These are phyloP conservation scores for Rugonectria rugulosa DNA, from an alignment of 2,329 filamentous ascomycete genomes.

Conservation along the genomic window DNA sequence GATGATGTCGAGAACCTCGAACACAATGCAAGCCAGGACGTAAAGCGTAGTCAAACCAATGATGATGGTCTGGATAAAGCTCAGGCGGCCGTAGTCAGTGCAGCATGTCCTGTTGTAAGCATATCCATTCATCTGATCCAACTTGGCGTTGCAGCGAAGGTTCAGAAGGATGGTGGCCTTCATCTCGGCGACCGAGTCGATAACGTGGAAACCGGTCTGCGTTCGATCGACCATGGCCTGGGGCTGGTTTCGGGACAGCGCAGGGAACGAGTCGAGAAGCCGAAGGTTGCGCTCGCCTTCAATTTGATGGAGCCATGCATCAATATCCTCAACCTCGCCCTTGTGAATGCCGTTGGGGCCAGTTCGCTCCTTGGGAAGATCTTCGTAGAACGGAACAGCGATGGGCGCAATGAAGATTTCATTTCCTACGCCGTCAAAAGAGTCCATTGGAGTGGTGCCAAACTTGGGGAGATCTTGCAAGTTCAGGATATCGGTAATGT, in stretches of 20 bases:
- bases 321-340: conserved; percentile 37
- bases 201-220: conserved; percentile 42
- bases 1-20: conserved; percentile 26
- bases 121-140: conserved; percentile 42
- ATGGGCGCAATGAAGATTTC: conserved; percentile 41
- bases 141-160: conserved; percentile 57
- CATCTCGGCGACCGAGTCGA: conserved; percentile 39
- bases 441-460: conserved; percentile 31
- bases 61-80: conserved; percentile 35
- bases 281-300: conserved; percentile 29
- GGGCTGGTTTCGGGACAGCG: conserved; percentile 29
- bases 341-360: conserved; percentile 29
- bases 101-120: conserved; percentile 62
- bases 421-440: conserved; percentile 38
- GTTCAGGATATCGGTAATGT: conserved; percentile 33
- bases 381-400: conserved; percentile 33
- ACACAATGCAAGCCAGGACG: conserved; percentile 26
- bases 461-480: conserved; percentile 31
- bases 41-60: conserved; percentile 31
- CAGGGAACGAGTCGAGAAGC: conserved; percentile 29
- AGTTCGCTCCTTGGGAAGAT: conserved; percentile 23
- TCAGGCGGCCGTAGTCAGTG: conserved; percentile 49
- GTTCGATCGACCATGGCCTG: conserved; percentile 31
- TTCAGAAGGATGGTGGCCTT: conserved; percentile 58
- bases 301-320: conserved; percentile 23